These are phyloP conservation scores for Talaromyces pinophilus DNA, from an alignment of 2,329 filamentous ascomycete species.

Conservation along the genomic window DNA sequence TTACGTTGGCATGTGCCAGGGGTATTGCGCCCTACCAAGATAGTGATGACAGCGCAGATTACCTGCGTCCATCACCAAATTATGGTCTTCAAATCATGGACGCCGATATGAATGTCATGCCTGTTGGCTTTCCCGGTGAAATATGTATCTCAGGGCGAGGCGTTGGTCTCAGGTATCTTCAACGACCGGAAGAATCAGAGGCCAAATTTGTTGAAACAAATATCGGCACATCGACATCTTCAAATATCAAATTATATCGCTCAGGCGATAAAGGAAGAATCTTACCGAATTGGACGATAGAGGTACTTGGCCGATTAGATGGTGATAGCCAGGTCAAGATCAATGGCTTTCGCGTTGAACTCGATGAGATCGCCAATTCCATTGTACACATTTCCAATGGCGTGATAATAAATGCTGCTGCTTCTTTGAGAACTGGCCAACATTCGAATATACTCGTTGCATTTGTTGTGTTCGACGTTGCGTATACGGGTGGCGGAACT, in stretches of 20 bases:
- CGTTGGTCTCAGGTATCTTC: conserved; percentile 27
- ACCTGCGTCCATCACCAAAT: conserved; percentile 35
- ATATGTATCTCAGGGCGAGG: conserved; percentile 37
- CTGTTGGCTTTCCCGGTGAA: conserved; percentile 44
- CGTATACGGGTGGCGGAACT: too few species aligned
- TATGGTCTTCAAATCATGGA: conserved; percentile 45
- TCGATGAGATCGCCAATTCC: conserved; percentile 48
- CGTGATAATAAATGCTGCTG: not conserved
- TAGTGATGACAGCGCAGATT: not conserved
- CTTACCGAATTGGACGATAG: conserved; percentile 29
- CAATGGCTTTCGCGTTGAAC: conserved; percentile 46
- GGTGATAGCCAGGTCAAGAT: conserved; percentile 38
- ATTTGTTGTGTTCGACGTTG: not conserved
- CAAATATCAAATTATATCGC: conserved; percentile 33
- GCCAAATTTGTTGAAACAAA: not conserved
- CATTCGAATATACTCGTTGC: not conserved
- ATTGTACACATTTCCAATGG: conserved; percentile 30
- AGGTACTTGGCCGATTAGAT: conserved; percentile 31
- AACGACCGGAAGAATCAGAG: conserved; percentile 8
- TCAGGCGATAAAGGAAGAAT: conserved; percentile 36
- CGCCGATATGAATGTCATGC: conserved; percentile 38
- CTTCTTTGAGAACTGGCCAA: not conserved
- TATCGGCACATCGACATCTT: not conserved
- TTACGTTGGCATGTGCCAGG: conserved; percentile 12
- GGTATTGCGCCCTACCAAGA: not conserved